Evolutionary conservation across 345 rosid genomes (phyloP), one percentile per base, ranked within the genome.

Genomic region (Eucalyptus polybractea): DNA sequence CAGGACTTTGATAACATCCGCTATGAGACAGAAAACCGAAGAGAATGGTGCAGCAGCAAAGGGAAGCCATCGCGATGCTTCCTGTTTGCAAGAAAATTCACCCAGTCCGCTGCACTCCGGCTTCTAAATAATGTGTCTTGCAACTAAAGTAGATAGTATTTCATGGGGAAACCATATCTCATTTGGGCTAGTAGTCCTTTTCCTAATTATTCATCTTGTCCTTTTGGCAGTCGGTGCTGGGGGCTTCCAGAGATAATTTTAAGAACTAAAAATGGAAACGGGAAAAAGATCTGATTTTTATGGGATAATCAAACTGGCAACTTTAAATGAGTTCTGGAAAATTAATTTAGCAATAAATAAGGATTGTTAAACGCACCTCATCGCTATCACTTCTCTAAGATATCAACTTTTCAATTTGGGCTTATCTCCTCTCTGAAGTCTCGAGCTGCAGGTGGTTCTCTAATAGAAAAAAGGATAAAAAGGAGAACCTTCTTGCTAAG

Each of bases 11-110:
- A 50, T 14, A 14, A 50, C 51, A 5, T 50, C 51, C 51, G 7
- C 51, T 50, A 5, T 14, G 51, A 50, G 91, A 98, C 99, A 1
- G 99, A 98, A 90, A 91, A 95, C 92, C 83, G 97, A 69, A 92
- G 96, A 95, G 99, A 97, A 92, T 97, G 99, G 99, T 97, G 99
- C 93, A 95, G 92, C 88, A 95, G 95, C 95, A 93, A 96, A 91
- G 98, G 97, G 83, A 95, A 95, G 88, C 97, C 98, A 45, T 92
- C 98, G 10, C 91, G 90, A 3, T 97, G 99, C 92, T 98, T 98
- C 90, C 99, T 97, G 87, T 98, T 98, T 88, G 99, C 99, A 7
- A 94, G 99, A 93, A 98, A 98, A 92, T 98, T 98, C 92, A 98
- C 98, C 37, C 94, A 97, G 45, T 97, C 99, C 11, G 97, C 98